phyloP scores from a whole-genome alignment of 805 yeast genomes.

The Lachancea lanzarotensis region DNA sequence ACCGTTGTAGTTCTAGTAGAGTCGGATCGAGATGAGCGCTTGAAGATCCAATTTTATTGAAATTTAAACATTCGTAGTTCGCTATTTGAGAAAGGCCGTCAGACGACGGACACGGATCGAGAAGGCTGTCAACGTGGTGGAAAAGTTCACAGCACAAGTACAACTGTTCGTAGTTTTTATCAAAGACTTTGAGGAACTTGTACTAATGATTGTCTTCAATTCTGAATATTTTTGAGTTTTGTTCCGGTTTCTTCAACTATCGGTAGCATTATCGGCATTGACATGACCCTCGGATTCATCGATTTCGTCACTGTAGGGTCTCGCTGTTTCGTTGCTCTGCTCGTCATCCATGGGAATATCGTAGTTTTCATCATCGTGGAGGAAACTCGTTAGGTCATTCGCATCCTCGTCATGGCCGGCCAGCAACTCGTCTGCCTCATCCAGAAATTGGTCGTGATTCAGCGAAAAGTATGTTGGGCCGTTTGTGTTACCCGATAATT shows the following conservation, averaged over 20 bases:
- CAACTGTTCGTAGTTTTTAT: too few relatives aligned
- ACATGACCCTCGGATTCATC: background rate
- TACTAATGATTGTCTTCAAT: too few relatives aligned
- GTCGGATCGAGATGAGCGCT: too few relatives aligned
- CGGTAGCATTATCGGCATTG: background rate
- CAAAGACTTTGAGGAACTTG: too few relatives aligned
- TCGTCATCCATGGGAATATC: constrained; percentile 34
- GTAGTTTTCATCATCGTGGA: constrained; percentile 31
- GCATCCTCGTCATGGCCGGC: constrained; percentile 44
- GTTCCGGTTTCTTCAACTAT: background rate
- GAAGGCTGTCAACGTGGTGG: too few relatives aligned
- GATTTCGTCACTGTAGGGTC: constrained; percentile 16
- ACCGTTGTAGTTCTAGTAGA: too few relatives aligned
- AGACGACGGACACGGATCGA: background rate
- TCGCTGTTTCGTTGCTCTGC: constrained; percentile 4
- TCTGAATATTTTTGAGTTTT: too few relatives aligned
- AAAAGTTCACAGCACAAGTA: too few relatives aligned
- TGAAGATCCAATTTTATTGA: too few relatives aligned
- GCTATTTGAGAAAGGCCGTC: background rate
- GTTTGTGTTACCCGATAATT: constrained; percentile 22
- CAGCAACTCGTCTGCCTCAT: constrained; percentile 33
- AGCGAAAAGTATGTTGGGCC: constrained; percentile 31
- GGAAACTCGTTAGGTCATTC: constrained; percentile 39
- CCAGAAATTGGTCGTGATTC: constrained; percentile 30
- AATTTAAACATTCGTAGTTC: background rate